These are phyloP conservation scores for Lactarius pseudohatsudake DNA, from an alignment of 768 basidiomycete genomes.

Conservation along the genomic window DNA sequence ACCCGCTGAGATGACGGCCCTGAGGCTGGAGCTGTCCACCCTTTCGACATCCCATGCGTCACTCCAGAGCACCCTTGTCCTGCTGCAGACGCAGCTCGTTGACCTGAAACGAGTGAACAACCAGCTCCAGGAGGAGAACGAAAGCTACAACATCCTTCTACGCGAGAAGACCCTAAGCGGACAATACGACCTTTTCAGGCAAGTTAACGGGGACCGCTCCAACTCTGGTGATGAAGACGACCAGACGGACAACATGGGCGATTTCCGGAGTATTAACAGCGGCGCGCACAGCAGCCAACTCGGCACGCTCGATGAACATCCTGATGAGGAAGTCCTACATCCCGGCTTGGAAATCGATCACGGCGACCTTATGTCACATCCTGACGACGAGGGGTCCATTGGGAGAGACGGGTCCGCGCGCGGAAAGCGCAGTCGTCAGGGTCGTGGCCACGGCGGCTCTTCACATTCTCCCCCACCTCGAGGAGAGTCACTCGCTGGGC, in stretches of 20 bases:
- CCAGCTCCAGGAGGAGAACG: constrained; percentile 92
- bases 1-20: constrained; percentile 84
- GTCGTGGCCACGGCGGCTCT: constrained; percentile 54
- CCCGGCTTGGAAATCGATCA: constrained; percentile 47
- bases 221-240: constrained; percentile 30
- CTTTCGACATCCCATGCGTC: constrained; percentile 83
- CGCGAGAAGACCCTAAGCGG: constrained; percentile 90
- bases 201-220: constrained; percentile 50
- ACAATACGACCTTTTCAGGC: constrained; percentile 73
- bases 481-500: constrained; percentile 82
- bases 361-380: constrained; percentile 44
- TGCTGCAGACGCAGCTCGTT: constrained; percentile 78
- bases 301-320: constrained; percentile 44
- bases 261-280: constrained; percentile 50
- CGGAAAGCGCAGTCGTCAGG: constrained; percentile 43
- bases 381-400: constrained; percentile 35
- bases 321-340: constrained; percentile 47
- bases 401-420: constrained; percentile 37
- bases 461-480: constrained; percentile 51
- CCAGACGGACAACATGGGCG: constrained; percentile 29
- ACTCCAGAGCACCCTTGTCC: constrained; percentile 78
- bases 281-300: constrained; percentile 59
- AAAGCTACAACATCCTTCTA: constrained; percentile 92
- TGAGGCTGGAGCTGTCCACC: constrained; percentile 81
- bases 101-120: constrained; percentile 89